phyloP scores from a whole-genome alignment of 1,139 yeast species.

The Debaryomyces fabryi region DNA sequence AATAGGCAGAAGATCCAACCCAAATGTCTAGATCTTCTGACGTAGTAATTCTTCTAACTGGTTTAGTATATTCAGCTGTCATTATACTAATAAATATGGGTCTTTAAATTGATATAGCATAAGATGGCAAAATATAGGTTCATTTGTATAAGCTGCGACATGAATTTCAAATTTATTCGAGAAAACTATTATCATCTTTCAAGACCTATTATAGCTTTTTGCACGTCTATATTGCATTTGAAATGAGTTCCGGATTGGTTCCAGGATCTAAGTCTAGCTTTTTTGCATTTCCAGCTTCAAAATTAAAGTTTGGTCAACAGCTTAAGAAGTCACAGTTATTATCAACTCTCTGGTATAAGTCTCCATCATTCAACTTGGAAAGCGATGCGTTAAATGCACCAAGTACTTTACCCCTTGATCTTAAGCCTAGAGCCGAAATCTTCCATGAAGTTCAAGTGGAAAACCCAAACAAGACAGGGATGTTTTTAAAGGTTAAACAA shows the following conservation, averaged over 20 bases:
- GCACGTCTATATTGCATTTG: background rate
- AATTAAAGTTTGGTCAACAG: conserved; percentile 16
- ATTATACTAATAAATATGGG: background rate
- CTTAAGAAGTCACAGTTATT: conserved; percentile 20
- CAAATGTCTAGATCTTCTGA: conserved; percentile 66
- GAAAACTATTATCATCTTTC: background rate
- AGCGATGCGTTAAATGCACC: conserved; percentile 31
- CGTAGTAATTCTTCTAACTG: conserved; percentile 60
- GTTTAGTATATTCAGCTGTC: conserved; percentile 23
- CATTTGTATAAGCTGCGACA: conserved; percentile 1
- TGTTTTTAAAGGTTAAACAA: conserved; percentile 36
- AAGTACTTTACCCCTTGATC: conserved; percentile 41
- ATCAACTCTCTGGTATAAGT: conserved; percentile 19
- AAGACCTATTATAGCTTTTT: background rate
- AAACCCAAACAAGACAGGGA: conserved; percentile 22
- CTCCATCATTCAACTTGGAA: background rate
- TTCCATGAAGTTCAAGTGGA: conserved; percentile 28
- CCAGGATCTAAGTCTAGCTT: conserved; percentile 10
- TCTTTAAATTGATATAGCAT: background rate
- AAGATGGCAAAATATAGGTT: conserved; percentile 5
- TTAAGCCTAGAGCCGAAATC: conserved; percentile 34
- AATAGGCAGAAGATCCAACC: conserved; percentile 54
- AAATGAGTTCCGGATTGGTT: conserved; percentile 7
- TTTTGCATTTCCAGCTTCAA: conserved; percentile 21
- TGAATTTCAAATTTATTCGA: background rate